Percentiles rank a stretch among this genome's conserved stretches.
Evolutionary conservation across 2,329 filamentous ascomycete species (phyloP).

Genomic region (Paracoccidioides lutzii): DNA sequence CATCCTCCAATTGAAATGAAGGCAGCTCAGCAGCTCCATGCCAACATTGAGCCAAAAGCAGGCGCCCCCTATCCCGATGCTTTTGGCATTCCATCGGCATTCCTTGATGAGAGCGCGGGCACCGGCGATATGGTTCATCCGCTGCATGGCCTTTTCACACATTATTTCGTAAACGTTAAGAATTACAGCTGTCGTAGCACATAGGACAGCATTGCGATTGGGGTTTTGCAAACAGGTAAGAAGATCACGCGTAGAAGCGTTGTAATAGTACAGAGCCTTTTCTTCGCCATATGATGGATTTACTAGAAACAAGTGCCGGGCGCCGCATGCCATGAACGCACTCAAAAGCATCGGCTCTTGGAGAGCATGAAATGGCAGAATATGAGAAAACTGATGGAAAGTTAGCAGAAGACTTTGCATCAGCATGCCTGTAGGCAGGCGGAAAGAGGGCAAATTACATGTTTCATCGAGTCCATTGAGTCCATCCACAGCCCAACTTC

Average conservation of each 20-base stretch:
- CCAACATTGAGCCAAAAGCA: constrained; percentile 93
- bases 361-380: constrained; percentile 72
- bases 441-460: constrained; percentile 35
- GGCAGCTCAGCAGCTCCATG: constrained; percentile 77
- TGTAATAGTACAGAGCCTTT: constrained; percentile 70
- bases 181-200: constrained; percentile 74
- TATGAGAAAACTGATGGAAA: constrained; percentile 52
- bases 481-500: constrained; percentile 94
- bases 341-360: constrained; percentile 79
- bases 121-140: constrained; percentile 83
- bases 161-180: constrained; percentile 90
- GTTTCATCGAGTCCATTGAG: constrained; percentile 69
- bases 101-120: constrained; percentile 78
- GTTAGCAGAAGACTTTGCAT: constrained; percentile 3
- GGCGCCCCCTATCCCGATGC: constrained; percentile 65
- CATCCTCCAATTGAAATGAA: constrained; percentile 75
- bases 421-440: background rate
- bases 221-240: constrained; percentile 69
- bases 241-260: constrained; percentile 68
- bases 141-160: constrained; percentile 62
- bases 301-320: constrained; percentile 62
- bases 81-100: constrained; percentile 73
- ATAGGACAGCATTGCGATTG: constrained; percentile 69
- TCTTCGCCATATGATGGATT: constrained; percentile 60
- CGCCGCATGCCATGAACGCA: constrained; percentile 78